Base-by-base conservation (phyloP, 768 basidiomycete species). In the Agaricus sinodeliciosus region DNA sequence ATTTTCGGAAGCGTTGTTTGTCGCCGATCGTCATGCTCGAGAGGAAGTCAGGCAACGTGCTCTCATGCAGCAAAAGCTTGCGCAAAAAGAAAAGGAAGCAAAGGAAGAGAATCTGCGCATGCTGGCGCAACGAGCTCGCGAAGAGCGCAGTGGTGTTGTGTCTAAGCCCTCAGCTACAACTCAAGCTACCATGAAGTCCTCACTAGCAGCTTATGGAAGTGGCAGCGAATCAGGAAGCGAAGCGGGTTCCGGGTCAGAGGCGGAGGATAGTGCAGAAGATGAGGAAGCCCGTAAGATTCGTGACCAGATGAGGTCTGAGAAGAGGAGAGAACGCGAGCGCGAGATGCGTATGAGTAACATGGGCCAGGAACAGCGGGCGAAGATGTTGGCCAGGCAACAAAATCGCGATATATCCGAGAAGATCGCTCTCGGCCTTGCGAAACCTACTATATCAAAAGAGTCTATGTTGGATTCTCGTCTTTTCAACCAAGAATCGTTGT, bases 391-490 rank as follows among this genome's bases (percentile, higher is more conserved):
- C 18, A 84, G 90, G 50, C 92, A 97, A 60, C 94, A 96, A 71
- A 95, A 98, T 66, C 91, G 96, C 62, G 96, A 98, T 68, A 98
- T 99, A 43, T 99, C 96, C 2, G 96, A 99, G 72, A 98, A 99
- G 77, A 85, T 99, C 48, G 96, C 96, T 3, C 82, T 99, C 28
- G 96, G 96, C 36, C 82, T 99, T 44, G 96, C 96, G 28, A 99
- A 98, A 68, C 96, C 96, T 5, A 94, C 94, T 0, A 63, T 89
- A 56, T 92, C 93, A 35, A 99, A 99, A 68, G 96, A 99, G 70
- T 87, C 90, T 4, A 94, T 98, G 89, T 73, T 98, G 65, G 96
- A 99, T 67, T 94, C 93, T 25, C 86, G 96, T 48, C 71, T 99
- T 53, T 99, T 98, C 82, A 98, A 99, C 71, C 89, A 94, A 64